These are phyloP conservation scores for Coemansia sp. DNA, from an alignment of 192 early-diverging fungal genomes.

Conservation along the genomic window DNA sequence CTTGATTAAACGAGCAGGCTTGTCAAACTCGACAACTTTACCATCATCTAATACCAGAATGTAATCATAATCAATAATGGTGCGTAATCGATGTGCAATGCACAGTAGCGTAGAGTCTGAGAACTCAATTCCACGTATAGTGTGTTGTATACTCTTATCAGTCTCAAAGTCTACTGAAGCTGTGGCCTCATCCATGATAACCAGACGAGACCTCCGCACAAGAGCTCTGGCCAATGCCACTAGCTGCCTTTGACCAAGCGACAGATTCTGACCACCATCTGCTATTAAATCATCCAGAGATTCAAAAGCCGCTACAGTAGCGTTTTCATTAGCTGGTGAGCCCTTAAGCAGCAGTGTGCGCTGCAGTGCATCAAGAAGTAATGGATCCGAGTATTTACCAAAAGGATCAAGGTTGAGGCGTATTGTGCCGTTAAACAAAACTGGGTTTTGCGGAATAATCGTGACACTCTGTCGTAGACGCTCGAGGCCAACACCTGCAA, in stretches of 20 bases:
- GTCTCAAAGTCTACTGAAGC: constrained; percentile 83
- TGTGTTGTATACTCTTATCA: constrained; percentile 77
- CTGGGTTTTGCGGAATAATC: constrained; percentile 86
- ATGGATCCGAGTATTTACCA: constrained; percentile 59
- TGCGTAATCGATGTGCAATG: constrained; percentile 86
- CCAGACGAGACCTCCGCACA: constrained; percentile 62
- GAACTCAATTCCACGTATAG: constrained; percentile 74
- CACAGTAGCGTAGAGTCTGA: constrained; percentile 71
- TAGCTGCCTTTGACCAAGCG: constrained; percentile 73
- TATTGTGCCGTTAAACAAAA: constrained; percentile 70
- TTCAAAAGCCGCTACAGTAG: constrained; percentile 4
- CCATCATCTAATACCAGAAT: constrained; percentile 80
- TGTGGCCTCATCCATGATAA: constrained; percentile 86
- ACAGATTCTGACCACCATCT: constrained; percentile 77
- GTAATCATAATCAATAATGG: constrained; percentile 81
- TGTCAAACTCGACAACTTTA: constrained; percentile 74
- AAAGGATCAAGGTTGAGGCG: constrained; percentile 88
- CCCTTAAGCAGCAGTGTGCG: constrained; percentile 24
- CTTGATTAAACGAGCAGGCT: constrained; percentile 65
- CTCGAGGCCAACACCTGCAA: constrained; percentile 67
- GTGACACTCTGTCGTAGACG: constrained; percentile 70
- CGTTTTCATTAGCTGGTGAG: not conserved
- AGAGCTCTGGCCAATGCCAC: constrained; percentile 73
- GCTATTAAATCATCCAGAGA: constrained; percentile 20
- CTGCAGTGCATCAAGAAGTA: constrained; percentile 24